Conservation (phyloP, 1,284 basidiomycete species). For the Rhizoctonia solani region DNA sequence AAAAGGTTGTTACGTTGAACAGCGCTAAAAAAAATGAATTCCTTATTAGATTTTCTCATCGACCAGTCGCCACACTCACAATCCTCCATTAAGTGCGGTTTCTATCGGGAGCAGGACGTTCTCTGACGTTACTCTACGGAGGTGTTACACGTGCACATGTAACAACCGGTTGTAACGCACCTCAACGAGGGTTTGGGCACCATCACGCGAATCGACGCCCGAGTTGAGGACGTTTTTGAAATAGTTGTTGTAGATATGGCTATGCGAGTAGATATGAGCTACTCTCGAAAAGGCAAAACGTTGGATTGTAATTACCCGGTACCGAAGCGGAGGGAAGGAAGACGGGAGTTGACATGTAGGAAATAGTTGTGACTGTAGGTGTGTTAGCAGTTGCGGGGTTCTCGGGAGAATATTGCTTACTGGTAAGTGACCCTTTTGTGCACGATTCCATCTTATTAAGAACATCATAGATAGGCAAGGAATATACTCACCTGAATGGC, state of each 20-base stretch:
- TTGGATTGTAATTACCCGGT: conserved; percentile 37
- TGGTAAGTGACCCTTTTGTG: conserved; percentile 43
- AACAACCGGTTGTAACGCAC: neutral
- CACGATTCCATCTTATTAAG: conserved; percentile 40
- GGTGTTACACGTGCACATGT: neutral
- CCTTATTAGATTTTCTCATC: neutral
- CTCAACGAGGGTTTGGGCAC: conserved; percentile 43
- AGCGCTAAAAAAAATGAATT: conserved; percentile 37
- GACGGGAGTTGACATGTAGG: conserved; percentile 42
- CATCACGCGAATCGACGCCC: conserved; percentile 42
- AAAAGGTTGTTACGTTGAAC: conserved; percentile 41
- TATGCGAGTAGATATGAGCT: neutral
- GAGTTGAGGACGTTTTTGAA: conserved; percentile 40
- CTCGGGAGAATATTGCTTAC: too few relatives aligned
- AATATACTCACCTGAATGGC: conserved; percentile 1
- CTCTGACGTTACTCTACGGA: conserved; percentile 39
- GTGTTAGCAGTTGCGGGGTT: neutral
- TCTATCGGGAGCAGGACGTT: conserved; percentile 41
- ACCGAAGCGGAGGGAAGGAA: conserved; percentile 44
- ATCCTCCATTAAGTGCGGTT: conserved; percentile 39
- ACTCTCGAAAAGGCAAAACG: too few relatives aligned
- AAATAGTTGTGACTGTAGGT: conserved; percentile 28
- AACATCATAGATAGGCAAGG: neutral
- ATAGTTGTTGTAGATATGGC: conserved; percentile 43
- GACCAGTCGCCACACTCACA: neutral